Base-by-base conservation (phyloP, 495 filamentous ascomycete species). In the Aspergillus leporis region DNA sequence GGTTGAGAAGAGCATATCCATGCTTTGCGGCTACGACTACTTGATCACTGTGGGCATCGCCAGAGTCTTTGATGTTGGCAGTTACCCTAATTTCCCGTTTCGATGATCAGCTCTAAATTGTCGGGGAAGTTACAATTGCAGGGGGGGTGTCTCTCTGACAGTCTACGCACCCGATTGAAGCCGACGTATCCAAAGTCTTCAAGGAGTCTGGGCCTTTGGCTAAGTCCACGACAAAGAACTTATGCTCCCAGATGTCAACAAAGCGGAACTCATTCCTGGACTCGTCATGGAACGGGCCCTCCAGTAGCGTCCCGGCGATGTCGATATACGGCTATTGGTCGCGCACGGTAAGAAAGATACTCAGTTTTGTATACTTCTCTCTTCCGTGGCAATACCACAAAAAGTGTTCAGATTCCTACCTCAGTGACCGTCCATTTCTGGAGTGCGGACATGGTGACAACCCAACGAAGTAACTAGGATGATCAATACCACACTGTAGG, bases 161-260 rank as follows among this genome's bases (percentile, higher is more conserved):
- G 56, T 46, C 36, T 13, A 68, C 66, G 21, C 59, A 78, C 87
- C 89, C 78, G 78, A 90, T 70, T 62, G 85, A 74, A 70, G 81
- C 78, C 53, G 88, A 83, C 19, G 93, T 83, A 63, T 90, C 81
- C 51, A 90, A 65, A 16, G 85, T 83, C 56, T 77, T 82, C 66
- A 93, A 77, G 41, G 88, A 87, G 14, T 72, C 74, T 21, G 87
- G 82, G 5, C 87, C 88, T 56, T 82, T 72, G 34, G 69, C 74
- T n/a, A 94, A 76, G 66, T 91, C 83, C 57, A 97, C 78, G 32
- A 77, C 76, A 74, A 95, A 92, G 41, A 96, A 69, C 60, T 87
- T 84, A 68, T 88, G 80, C 60, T 90, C 83, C 72, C 86, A 90
- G 73, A 96, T 94, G 75, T 98, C 93, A 59, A 96, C 85, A 72